These are phyloP conservation scores for Salvia rosmarinus DNA, from an alignment of 257 asterid species.

Conservation along the genomic window DNA sequence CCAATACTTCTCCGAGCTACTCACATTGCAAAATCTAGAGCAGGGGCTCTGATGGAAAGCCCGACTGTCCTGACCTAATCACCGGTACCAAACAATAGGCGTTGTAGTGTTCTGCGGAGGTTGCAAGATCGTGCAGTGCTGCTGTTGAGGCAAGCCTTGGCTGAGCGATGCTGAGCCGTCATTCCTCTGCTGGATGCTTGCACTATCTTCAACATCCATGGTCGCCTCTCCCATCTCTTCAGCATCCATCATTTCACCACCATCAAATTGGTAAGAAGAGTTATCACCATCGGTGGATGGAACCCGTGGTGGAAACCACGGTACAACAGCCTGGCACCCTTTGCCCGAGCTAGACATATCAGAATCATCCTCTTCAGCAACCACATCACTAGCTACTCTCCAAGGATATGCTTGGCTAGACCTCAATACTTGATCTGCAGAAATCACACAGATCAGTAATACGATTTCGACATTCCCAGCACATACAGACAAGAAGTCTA, in stretches of 20 bases:
- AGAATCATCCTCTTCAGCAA: neutral
- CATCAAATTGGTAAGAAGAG: conserved; percentile 29
- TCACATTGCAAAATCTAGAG: neutral
- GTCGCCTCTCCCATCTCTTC: conserved; percentile 50
- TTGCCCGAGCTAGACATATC: conserved; percentile 25
- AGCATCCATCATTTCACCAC: conserved; percentile 55
- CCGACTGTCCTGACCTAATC: neutral
- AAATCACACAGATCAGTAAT: conserved; percentile 17
- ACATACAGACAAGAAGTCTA: too few relatives aligned
- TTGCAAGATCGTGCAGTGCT: conserved; percentile 61
- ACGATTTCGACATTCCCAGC: neutral
- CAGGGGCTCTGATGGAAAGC: neutral
- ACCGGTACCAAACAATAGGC: conserved; percentile 57
- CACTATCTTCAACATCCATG: conserved; percentile 58
- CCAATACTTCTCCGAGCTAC: neutral
- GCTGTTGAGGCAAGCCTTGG: conserved; percentile 55
- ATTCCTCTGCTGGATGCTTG: neutral
- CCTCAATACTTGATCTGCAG: conserved; percentile 45
- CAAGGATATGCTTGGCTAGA: conserved; percentile 33
- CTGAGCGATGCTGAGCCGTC: neutral
- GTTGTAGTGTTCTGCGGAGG: conserved; percentile 49
- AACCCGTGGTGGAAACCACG: conserved; percentile 52
- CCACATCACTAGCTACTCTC: conserved; percentile 35
- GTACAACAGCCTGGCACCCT: conserved; percentile 59
- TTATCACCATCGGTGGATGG: conserved; percentile 21